Evolutionary conservation across 2,329 filamentous ascomycete species (phyloP).

Genomic region (Fusarium temperatum): DNA sequence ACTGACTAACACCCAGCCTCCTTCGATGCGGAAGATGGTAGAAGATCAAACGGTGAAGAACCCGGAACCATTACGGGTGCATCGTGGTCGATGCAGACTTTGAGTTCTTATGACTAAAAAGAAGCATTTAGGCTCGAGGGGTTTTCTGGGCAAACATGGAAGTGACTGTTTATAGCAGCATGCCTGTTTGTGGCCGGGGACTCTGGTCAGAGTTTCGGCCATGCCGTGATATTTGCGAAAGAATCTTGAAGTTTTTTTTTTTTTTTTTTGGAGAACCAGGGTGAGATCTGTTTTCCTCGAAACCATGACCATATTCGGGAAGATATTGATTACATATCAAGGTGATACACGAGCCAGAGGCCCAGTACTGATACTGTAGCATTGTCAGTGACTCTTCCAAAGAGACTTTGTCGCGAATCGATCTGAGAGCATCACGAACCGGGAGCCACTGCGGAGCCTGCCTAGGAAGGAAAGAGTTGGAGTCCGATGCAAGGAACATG

Average conservation of each 20-base stretch:
- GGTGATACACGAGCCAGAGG: not conserved
- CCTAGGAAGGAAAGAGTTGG: not conserved
- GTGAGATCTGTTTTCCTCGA: not conserved
- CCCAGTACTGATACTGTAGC: not conserved
- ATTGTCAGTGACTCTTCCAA: not conserved
- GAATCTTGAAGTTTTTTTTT: not conserved
- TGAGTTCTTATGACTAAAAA: not conserved
- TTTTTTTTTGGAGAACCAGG: not conserved
- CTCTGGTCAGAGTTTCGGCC: not conserved
- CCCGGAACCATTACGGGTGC: not conserved
- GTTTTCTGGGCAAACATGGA: not conserved
- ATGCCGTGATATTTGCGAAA: not conserved
- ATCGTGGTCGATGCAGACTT: not conserved
- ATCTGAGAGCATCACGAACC: not conserved
- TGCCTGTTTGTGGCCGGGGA: not conserved
- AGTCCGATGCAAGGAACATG: not conserved
- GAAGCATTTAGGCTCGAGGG: not conserved
- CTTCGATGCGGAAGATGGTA: not conserved
- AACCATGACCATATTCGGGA: not conserved
- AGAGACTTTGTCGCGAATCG: not conserved
- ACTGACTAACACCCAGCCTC: not conserved
- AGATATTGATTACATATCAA: not conserved
- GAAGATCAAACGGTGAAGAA: not conserved
- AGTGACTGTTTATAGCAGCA: not conserved
- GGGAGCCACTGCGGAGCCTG: not conserved